Base-by-base conservation (phyloP, 2,329 filamentous ascomycete species). In the Thyridium curvatum region DNA sequence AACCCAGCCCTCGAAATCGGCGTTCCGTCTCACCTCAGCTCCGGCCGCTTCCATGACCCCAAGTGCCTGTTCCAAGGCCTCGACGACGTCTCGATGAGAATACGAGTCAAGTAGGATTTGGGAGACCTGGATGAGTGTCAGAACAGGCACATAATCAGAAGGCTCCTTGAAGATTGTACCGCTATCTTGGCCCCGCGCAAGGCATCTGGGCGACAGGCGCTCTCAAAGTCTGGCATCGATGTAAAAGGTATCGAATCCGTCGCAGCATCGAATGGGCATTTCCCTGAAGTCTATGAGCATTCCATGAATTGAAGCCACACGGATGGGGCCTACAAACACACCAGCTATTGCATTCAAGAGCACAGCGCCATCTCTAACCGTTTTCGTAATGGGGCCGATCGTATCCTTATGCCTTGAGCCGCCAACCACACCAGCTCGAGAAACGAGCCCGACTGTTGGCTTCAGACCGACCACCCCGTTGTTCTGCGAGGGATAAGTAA, bases 381-480 rank as follows among this genome's bases (percentile, higher is more conserved):
- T 86, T 15, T 74, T 74, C 0, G 74, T 82, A 51, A 90, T 78
- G 1, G 72, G 65, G 3, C 84, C 85, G 0, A 88, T 74, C 0
- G 75, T 79, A 50, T 89, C 85, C 49, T 84, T 79, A 49, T 84
- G 76, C 40, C 74, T 63, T 12, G 71, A 75, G 51, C 84, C 81
- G 1, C 84, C 84, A 29, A 89, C 71, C 18, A 82, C 71, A n/a
- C 71, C 77, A 15, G 62, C 68, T n/a, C 82, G 66, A 8, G 82
- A 86, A 0, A 82, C 86, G 36, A 86, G 58, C 0, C 84, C 84
- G 6, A 88, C 81, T 2, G 83, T 88, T 2, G 84, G 83, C 60
- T 88, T 89, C 55, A 89, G 74, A 3, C 84, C 84, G 2, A 88
- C 82, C 2, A 89, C 54, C 2, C 69, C 72, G 52, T 84, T 86